Conservation (phyloP, 345 rosid species). For the Linum lewisii region DNA sequence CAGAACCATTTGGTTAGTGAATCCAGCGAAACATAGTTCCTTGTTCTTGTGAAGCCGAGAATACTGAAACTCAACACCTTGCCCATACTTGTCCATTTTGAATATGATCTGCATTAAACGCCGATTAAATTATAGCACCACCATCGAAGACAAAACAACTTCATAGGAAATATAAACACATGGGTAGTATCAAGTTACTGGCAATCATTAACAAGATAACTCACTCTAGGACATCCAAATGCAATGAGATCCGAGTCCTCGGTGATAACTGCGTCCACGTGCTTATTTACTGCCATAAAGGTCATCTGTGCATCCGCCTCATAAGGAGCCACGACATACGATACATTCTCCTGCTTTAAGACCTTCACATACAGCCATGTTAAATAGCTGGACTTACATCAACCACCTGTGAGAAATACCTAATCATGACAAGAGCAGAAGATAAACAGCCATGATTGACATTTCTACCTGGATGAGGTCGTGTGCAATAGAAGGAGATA, state of each 20-base stretch:
- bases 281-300: constrained; percentile 67
- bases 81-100: constrained; percentile 97
- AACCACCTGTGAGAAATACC: neutral
- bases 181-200: neutral
- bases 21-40: constrained; percentile 57
- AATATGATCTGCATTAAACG: constrained; percentile 51
- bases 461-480: constrained; percentile 65
- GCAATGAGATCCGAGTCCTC: constrained; percentile 99
- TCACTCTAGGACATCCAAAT: constrained; percentile 93
- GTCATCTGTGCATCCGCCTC: constrained; percentile 99
- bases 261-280: constrained; percentile 82
- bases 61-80: constrained; percentile 68
- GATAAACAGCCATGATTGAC: neutral
- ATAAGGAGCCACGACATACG: constrained; percentile 82
- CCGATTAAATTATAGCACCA: neutral
- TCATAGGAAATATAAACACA: neutral
- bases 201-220: constrained; percentile 18
- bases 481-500: constrained; percentile 84
- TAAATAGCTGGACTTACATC: constrained; percentile 2
- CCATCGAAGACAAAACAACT: constrained; percentile 5
- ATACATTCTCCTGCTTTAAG: constrained; percentile 59
- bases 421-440: neutral
- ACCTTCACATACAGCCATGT: constrained; percentile 41
- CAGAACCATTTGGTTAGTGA: constrained; percentile 77
- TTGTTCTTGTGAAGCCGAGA: constrained; percentile 59